Evolutionary conservation across 352 stramenopile species (phyloP), one percentile per base, ranked within the genome.

Genomic region (Phytopythium montanum): DNA sequence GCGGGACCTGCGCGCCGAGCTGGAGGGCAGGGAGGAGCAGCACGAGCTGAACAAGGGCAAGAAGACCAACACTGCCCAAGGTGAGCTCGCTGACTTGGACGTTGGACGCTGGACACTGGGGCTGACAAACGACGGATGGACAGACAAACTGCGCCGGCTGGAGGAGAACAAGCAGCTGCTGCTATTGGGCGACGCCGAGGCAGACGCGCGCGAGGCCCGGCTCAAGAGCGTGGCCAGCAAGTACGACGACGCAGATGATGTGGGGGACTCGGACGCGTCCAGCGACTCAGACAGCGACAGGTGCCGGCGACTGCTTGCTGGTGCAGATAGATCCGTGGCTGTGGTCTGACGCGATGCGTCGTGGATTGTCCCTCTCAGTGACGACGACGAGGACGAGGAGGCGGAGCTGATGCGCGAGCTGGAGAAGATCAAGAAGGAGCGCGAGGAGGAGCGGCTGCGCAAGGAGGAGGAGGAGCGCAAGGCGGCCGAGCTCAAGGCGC

Each of bases 341-440:
- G 33, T 38, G 21, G 18, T 26, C 42, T 49, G 9, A 49, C 25
- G 2, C 7, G 5, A 19, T 19, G 7, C 29, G 42, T 7, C 31
- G 18, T 60, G 33, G 7, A 46, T n/a, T 7, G n/a, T n/a, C 12
- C 39, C 19, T n/a, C 39, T 1, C 21, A 64, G 36, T 38, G 85
- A 78, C 66, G 84, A 92, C 42, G 90, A 97, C 56, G 95, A 99
- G 50, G 97, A 99, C 62, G 97, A 99, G 71, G 96, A 99, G 72
- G 95, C 89, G 7, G 96, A 97, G 38, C 73, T 99, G 39, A 96
- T 98, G 79, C 85, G 90, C 4, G 97, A 99, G 73, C 70, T 99
- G 25, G 97, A 98, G 56, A 99, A 99, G 76, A 99, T 99, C 65
- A 94, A 97, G 60, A 82, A 90, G 42, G 97, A 99, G 69, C 88